These are phyloP conservation scores for Colletotrichum sansevieriae DNA, from an alignment of 2,329 filamentous ascomycete species.

Conservation along the genomic window DNA sequence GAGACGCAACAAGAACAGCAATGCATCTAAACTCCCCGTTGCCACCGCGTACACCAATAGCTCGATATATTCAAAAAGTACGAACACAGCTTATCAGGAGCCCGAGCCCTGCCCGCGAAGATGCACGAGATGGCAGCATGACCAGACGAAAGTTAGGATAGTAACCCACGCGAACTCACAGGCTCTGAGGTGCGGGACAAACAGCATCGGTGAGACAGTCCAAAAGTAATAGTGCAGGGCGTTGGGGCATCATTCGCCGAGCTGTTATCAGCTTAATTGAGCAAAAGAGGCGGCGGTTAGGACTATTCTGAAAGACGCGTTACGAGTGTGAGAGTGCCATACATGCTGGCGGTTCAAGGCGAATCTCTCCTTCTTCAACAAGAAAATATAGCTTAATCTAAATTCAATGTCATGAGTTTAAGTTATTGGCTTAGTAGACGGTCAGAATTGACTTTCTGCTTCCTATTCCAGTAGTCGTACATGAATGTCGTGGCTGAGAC, in stretches of 20 bases:
- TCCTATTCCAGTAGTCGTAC: neutral
- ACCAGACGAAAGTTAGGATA: neutral
- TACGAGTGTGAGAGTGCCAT: neutral
- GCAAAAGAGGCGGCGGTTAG: neutral
- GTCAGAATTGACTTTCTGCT: slow-evolving; percentile 2
- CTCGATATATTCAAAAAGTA: neutral
- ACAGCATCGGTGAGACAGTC: neutral
- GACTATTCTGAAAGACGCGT: slow-evolving; percentile 1
- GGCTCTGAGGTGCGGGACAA: neutral
- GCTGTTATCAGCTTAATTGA: neutral
- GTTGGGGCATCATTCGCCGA: slow-evolving; percentile 4
- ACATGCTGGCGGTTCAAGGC: neutral
- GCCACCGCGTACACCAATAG: neutral
- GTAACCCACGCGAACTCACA: neutral
- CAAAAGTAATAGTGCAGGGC: neutral
- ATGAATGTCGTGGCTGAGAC: neutral
- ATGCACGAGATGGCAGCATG: neutral
- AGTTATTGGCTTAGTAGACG: neutral
- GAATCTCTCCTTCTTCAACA: neutral
- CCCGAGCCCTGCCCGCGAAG: neutral
- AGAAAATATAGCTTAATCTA: neutral
- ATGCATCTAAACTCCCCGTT: neutral
- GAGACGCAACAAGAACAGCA: neutral
- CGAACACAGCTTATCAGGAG: neutral
- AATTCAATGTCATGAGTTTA: slow-evolving; percentile 1